Percentiles rank a stretch among this genome's conserved stretches.
These are phyloP conservation scores for Xylariaceae sp. DNA, from an alignment of 2,329 filamentous ascomycete species.

Conservation along the genomic window DNA sequence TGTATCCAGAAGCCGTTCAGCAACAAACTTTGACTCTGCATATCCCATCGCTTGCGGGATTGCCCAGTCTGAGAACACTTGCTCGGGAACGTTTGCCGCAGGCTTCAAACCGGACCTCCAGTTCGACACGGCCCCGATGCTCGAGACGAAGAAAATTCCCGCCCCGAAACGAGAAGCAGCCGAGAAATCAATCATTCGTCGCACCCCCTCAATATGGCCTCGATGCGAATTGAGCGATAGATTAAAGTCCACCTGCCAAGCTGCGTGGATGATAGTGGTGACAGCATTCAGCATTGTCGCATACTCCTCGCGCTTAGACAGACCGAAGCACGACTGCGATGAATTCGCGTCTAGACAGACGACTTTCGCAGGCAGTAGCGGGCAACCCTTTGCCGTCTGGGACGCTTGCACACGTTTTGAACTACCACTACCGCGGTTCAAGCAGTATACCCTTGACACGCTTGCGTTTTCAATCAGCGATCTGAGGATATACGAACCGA, in stretches of 20 bases:
- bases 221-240: slow-evolving; percentile 17
- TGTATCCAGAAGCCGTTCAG: slow-evolving; percentile 21
- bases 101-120: no score
- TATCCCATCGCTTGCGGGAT: slow-evolving; percentile 14
- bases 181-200: slow-evolving; percentile 17
- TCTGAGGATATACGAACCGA: slow-evolving; percentile 24
- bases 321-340: slow-evolving; percentile 17
- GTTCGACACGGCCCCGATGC: slow-evolving; percentile 18
- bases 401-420: slow-evolving; percentile 8
- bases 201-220: slow-evolving; percentile 10
- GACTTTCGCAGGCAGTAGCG: slow-evolving; percentile 12
- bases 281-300: slow-evolving; percentile 9
- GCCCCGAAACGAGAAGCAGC: slow-evolving; percentile 16
- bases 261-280: slow-evolving; percentile 19
- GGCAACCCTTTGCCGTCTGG: slow-evolving; percentile 11
- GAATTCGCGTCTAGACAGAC: slow-evolving; percentile 17
- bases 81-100: slow-evolving; percentile 7
- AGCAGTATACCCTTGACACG: slow-evolving; percentile 19
- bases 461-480: slow-evolving; percentile 7
- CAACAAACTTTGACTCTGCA: slow-evolving; percentile 22
- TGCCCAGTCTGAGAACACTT: slow-evolving; percentile 14
- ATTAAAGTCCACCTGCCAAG: slow-evolving; percentile 26
- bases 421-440: slow-evolving; percentile 16
- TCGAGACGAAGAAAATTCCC: slow-evolving; percentile 22
- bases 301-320: slow-evolving; percentile 9